Conservation (phyloP, 108 stramenopile genomes). For the Hondaea fermentalgiana region DNA sequence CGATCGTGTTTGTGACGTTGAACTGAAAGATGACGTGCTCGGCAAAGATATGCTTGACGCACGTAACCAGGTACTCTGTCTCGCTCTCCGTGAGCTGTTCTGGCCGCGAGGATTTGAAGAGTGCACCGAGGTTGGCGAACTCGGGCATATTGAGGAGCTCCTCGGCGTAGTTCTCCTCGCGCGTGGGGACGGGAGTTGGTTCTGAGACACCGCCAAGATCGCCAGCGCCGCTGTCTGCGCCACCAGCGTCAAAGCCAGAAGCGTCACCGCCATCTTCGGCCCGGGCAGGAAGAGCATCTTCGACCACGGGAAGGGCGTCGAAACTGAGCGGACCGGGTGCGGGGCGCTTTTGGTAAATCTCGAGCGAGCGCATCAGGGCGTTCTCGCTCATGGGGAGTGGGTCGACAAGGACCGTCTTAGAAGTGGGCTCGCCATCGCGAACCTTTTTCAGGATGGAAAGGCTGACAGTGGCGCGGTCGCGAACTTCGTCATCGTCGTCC, state of each 20-base stretch:
- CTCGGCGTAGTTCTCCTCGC: constrained; percentile 62
- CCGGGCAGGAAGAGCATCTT: constrained; percentile 31
- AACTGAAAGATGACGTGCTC: constrained; percentile 82
- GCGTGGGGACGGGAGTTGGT: constrained; percentile 15
- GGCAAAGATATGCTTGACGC: constrained; percentile 79
- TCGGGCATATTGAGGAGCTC: constrained; percentile 75
- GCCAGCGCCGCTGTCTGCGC: constrained; percentile 19
- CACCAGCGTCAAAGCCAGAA: constrained; percentile 18
- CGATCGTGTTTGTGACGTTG: constrained; percentile 79
- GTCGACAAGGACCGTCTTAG: constrained; percentile 60
- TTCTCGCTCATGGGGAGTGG: constrained; percentile 71
- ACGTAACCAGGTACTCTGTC: constrained; percentile 76
- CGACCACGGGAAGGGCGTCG: constrained; percentile 62
- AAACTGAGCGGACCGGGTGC: constrained; percentile 57
- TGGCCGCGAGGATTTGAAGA: constrained; percentile 63
- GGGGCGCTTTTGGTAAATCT: constrained; percentile 59
- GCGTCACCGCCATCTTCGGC: not conserved
- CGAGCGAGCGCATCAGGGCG: constrained; percentile 65
- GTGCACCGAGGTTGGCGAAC: constrained; percentile 63
- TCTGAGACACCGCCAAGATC: constrained; percentile 5
- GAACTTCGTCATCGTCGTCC: constrained; percentile 90
- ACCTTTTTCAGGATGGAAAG: constrained; percentile 46
- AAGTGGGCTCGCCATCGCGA: constrained; percentile 52
- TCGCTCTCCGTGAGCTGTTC: constrained; percentile 69
- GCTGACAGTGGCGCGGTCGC: constrained; percentile 74